These are phyloP conservation scores for Skeletonema menzelii DNA, from an alignment of 108 stramenopile genomes.

Conservation along the genomic window DNA sequence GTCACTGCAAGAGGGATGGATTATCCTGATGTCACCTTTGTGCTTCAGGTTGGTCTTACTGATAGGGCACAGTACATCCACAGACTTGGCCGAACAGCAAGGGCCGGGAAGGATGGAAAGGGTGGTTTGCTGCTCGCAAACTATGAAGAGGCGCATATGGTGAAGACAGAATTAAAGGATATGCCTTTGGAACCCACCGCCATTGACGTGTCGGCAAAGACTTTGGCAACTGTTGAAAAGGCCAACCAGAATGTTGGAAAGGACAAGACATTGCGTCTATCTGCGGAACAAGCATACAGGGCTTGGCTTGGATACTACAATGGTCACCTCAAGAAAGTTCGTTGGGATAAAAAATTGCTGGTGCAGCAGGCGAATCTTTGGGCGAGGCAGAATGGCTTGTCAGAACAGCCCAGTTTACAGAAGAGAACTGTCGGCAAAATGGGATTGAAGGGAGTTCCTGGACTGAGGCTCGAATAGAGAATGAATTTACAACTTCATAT, in stretches of 20 bases:
- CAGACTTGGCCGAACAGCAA: conserved; percentile 90
- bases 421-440: conserved; percentile 21
- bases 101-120: conserved; percentile 72
- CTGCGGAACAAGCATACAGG: conserved; percentile 46
- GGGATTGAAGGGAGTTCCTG: conserved; percentile 30
- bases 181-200: conserved; percentile 40
- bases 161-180: conserved; percentile 39
- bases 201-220: conserved; percentile 14
- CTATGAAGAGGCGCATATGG: conserved; percentile 53
- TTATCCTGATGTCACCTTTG: conserved; percentile 78
- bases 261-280: conserved; percentile 30
- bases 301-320: conserved; percentile 85
- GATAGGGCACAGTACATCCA: conserved; percentile 90
- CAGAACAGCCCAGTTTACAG: conserved; percentile 35
- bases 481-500: conserved; percentile 3
- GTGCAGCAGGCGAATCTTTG: conserved; percentile 47
- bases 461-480: background rate
- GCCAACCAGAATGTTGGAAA: background rate
- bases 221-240: background rate
- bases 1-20: conserved; percentile 90
- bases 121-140: conserved; percentile 54
- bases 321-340: conserved; percentile 37
- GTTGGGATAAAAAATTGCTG: conserved; percentile 26
- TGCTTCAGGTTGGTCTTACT: conserved; percentile 81
- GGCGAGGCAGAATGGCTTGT: conserved; percentile 45